phyloP scores from a whole-genome alignment of 140 eudicot species.

The Eryngium alpinum region DNA sequence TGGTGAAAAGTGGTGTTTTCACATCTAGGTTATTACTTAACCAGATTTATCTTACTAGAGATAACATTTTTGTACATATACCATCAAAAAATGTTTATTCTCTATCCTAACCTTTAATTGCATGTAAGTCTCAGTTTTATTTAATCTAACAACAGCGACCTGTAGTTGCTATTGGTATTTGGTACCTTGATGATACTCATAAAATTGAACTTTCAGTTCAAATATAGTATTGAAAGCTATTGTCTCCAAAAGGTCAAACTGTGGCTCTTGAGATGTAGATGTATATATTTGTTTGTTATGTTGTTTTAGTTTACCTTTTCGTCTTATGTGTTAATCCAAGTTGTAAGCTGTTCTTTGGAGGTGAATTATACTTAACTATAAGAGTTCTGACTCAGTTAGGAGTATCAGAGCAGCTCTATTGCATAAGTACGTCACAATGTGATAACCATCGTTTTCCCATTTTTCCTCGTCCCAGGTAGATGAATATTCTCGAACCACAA shows the following conservation, averaged over 20 bases:
- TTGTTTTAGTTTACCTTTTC: too few relatives aligned
- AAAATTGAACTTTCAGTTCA: too few relatives aligned
- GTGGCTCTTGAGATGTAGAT: too few relatives aligned
- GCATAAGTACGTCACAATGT: not conserved
- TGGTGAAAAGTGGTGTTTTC: not conserved
- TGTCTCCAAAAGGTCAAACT: too few relatives aligned
- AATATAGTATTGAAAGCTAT: too few relatives aligned
- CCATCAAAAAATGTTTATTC: not conserved
- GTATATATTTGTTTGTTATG: too few relatives aligned
- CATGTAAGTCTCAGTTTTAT: too few relatives aligned
- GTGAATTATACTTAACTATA: not conserved
- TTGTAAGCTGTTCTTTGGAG: too few relatives aligned
- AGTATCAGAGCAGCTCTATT: constrained; percentile 5
- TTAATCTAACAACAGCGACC: too few relatives aligned
- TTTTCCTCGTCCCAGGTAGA: constrained; percentile 45
- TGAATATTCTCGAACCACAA: constrained; percentile 67
- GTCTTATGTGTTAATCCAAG: too few relatives aligned
- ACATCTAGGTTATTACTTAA: not conserved
- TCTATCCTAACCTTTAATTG: not conserved
- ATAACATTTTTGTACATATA: not conserved
- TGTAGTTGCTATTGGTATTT: too few relatives aligned
- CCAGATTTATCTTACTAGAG: not conserved
- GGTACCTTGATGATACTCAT: too few relatives aligned
- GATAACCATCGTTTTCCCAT: not conserved
- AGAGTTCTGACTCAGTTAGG: not conserved